Conservation (phyloP, 495 filamentous ascomycete genomes). For the Penicillium chermesinum region DNA sequence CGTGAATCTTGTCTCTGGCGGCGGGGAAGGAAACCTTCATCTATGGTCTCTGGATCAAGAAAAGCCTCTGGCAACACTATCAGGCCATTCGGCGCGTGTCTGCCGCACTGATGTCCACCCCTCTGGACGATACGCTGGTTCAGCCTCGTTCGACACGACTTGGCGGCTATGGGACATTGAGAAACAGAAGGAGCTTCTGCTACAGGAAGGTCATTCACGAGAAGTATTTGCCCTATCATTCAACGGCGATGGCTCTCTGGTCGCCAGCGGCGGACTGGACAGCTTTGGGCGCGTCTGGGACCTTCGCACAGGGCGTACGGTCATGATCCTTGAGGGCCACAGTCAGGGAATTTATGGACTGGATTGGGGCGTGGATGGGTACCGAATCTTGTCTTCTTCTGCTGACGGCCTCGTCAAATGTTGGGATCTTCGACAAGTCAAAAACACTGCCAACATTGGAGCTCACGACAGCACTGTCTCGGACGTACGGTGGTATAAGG, state of each 20-base stretch:
- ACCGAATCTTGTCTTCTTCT: constrained; percentile 83
- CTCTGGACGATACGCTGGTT: constrained; percentile 83
- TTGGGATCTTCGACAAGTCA: constrained; percentile 91
- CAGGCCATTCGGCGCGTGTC: constrained; percentile 81
- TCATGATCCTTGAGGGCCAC: constrained; percentile 94
- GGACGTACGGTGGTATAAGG: constrained; percentile 92
- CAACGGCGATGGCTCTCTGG: constrained; percentile 82
- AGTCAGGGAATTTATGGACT: constrained; percentile 89
- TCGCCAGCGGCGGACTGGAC: constrained; percentile 87
- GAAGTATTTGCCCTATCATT: constrained; percentile 87
- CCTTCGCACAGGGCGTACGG: constrained; percentile 83
- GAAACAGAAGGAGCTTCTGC: constrained; percentile 71
- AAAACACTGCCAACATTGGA: constrained; percentile 74
- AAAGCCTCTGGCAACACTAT: constrained; percentile 75
- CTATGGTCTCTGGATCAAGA: constrained; percentile 86
- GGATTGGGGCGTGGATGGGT: constrained; percentile 88
- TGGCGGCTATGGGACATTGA: constrained; percentile 96
- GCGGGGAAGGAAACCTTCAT: constrained; percentile 82
- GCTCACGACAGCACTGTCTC: constrained; percentile 90
- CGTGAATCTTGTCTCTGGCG: constrained; percentile 86
- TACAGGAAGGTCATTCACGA: constrained; percentile 92
- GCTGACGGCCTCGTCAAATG: constrained; percentile 95
- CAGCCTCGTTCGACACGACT: constrained; percentile 91
- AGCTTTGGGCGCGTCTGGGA: constrained; percentile 97
- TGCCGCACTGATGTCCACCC: constrained; percentile 93